Percentiles rank a stretch among this genome's conserved stretches.
These are phyloP conservation scores for Globisporangium spiculum DNA, from an alignment of 352 stramenopile species.

Conservation along the genomic window DNA sequence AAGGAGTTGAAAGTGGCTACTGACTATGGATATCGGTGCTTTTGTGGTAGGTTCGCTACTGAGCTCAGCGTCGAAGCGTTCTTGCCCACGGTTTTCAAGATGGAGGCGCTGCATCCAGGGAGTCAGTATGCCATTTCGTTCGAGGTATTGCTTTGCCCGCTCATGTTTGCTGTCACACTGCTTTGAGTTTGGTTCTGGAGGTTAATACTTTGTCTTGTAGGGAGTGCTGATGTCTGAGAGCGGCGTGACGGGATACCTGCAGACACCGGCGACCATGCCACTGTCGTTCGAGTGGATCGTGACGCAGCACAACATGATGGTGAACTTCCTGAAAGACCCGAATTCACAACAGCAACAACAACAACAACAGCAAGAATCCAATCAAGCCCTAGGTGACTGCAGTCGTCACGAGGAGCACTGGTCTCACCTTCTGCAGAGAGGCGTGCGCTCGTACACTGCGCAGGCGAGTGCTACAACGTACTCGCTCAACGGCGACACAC, in stretches of 20 bases:
- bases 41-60: slow-evolving; percentile 19
- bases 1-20: not conserved
- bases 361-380: not conserved
- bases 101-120: slow-evolving; percentile 50
- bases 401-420: slow-evolving; percentile 19
- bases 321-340: slow-evolving; percentile 4
- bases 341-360: not conserved
- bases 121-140: slow-evolving; percentile 59
- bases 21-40: not conserved
- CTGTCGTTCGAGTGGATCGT: slow-evolving; percentile 56
- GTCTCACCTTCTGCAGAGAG: slow-evolving; percentile 34
- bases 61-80: slow-evolving; percentile 41
- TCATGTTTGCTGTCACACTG: not conserved
- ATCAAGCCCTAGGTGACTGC: not conserved
- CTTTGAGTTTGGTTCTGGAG: not conserved
- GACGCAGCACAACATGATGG: slow-evolving; percentile 37
- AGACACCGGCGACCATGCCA: slow-evolving; percentile 33
- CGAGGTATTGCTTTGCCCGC: slow-evolving; percentile 28
- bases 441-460: slow-evolving; percentile 36
- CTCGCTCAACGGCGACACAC: slow-evolving; percentile 34
- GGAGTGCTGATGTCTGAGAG: slow-evolving; percentile 32
- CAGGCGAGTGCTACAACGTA: slow-evolving; percentile 28
- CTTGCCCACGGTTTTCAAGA: slow-evolving; percentile 53
- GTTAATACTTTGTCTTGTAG: slow-evolving; percentile 16
- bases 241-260: slow-evolving; percentile 26